Evolutionary conservation across 805 yeast genomes (phyloP), one percentile per base, ranked within the genome.

Genomic region (Lipomyces orientalis): DNA sequence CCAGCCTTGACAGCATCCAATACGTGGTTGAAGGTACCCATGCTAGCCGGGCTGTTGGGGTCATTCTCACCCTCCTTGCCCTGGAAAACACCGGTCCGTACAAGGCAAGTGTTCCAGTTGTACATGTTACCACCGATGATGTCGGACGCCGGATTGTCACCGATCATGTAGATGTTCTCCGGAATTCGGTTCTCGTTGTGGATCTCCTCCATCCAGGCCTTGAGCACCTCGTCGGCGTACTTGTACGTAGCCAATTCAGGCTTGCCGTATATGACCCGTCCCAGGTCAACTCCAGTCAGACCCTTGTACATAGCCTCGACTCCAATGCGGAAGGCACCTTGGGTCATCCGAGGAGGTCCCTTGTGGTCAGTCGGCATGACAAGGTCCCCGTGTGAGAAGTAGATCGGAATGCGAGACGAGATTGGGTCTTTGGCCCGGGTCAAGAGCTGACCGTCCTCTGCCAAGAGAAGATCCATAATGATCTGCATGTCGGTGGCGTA

Each of bases 401-500:
- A 55, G 51, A 49, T 57, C 35, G 37, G 56, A 43, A 31, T 56
- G 55, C 34, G 65, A 60, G 29, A 54, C 62, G 37, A 51, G 55
- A 33, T 34, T 29, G 37, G 29, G 33, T 49, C 86, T 71, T 87
- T 83, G 52, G 90, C 85, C 55, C 85, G 83, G 4, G 97, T 92
- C 54, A 97, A 97, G 93, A 92, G 89, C 54, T 85, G 86, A 75
- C 97, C 97, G 67, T 85, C 81, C 73, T 90, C 85, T 64, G 93
- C 87, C 78, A 91, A 81, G 63, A 92, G 83, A 74, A 92, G 81
- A 76, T 92, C 97, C 76, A 91, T 81, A 69, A 91, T 90, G 76
- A 92, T 90, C 79, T 92, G 97, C 78, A 91, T 93, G 79, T 92
- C 97, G 35, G 91, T 92, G 55, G 97, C 97, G 96, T 96, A 91